These are phyloP conservation scores for Xylaria bambusicola DNA, from an alignment of 495 filamentous ascomycete species.

Conservation along the genomic window DNA sequence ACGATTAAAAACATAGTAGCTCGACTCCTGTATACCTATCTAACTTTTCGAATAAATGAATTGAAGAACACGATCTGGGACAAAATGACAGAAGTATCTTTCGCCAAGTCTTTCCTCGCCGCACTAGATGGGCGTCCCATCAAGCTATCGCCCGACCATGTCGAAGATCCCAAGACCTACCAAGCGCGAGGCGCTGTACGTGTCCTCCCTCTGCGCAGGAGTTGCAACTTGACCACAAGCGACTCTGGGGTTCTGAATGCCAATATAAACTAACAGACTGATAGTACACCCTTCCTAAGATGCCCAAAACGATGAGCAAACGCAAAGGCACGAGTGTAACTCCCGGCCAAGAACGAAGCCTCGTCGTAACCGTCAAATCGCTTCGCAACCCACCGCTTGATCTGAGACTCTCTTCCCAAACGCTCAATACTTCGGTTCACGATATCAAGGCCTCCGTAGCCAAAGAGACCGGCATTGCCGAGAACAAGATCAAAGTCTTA, in stretches of 20 bases:
- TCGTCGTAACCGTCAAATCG: conserved; percentile 69
- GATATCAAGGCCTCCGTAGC: conserved; percentile 69
- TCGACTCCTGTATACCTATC: not conserved
- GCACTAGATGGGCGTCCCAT: conserved; percentile 72
- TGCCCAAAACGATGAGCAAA: conserved; percentile 52
- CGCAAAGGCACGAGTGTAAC: conserved; percentile 39
- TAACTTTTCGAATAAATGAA: conserved; percentile 20
- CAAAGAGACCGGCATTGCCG: conserved; percentile 47
- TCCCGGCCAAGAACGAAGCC: conserved; percentile 47
- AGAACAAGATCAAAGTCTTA: conserved; percentile 80
- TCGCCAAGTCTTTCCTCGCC: conserved; percentile 80
- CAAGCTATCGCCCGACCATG: conserved; percentile 80
- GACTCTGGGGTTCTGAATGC: not conserved
- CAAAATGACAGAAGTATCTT: conserved; percentile 81
- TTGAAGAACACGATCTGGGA: not conserved
- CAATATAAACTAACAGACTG: conserved; percentile 13
- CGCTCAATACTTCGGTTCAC: conserved; percentile 66
- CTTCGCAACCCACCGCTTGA: conserved; percentile 70
- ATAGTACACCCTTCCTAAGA: conserved; percentile 51
- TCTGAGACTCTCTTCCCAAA: conserved; percentile 57
- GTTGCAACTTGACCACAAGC: not conserved
- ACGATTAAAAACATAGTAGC: not conserved
- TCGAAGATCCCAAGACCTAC: conserved; percentile 76
- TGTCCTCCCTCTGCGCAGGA: conserved; percentile 20
- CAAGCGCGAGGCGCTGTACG: conserved; percentile 70